Evolutionary conservation across 2,329 filamentous ascomycete genomes (phyloP).

Genomic region (Pseudocercospora fijiensis): DNA sequence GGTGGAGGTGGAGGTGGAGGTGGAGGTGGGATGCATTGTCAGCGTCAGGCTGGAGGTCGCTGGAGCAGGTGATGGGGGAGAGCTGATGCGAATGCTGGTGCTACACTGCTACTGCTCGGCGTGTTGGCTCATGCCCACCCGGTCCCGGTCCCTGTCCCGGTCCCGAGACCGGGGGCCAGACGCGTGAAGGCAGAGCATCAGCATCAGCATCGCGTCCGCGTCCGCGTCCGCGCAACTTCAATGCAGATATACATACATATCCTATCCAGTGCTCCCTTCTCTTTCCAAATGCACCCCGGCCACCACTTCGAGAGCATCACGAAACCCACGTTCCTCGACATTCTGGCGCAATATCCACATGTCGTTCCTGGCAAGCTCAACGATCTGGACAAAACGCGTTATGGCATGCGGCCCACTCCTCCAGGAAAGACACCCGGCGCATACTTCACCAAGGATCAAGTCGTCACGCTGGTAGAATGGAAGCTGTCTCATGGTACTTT

Average conservation of each 20-base stretch:
- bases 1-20: neutral
- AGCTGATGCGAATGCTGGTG: neutral
- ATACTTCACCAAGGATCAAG: constrained; percentile 56
- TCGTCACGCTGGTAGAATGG: constrained; percentile 65
- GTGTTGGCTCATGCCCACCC: too few species aligned
- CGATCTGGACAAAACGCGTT: constrained; percentile 62
- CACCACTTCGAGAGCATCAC: constrained; percentile 28
- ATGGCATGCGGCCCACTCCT: constrained; percentile 51
- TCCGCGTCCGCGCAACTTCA: too few species aligned
- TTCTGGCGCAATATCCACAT: constrained; percentile 31
- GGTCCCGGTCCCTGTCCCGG: too few species aligned
- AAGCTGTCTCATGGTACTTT: constrained; percentile 63
- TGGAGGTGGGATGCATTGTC: neutral
- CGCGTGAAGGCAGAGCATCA: too few species aligned
- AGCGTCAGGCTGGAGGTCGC: neutral
- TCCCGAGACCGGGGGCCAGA: neutral
- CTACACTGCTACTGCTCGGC: too few species aligned
- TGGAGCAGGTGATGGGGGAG: neutral
- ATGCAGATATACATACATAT: too few species aligned
- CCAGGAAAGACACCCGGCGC: constrained; percentile 44
- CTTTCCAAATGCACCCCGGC: constrained; percentile 3
- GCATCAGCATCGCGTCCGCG: too few species aligned
- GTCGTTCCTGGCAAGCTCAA: constrained; percentile 43
- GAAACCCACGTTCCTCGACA: constrained; percentile 23
- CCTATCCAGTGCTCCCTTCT: too few species aligned